phyloP scores from a whole-genome alignment of 768 basidiomycete species.

The Pilatotrama ljubarskyi region DNA sequence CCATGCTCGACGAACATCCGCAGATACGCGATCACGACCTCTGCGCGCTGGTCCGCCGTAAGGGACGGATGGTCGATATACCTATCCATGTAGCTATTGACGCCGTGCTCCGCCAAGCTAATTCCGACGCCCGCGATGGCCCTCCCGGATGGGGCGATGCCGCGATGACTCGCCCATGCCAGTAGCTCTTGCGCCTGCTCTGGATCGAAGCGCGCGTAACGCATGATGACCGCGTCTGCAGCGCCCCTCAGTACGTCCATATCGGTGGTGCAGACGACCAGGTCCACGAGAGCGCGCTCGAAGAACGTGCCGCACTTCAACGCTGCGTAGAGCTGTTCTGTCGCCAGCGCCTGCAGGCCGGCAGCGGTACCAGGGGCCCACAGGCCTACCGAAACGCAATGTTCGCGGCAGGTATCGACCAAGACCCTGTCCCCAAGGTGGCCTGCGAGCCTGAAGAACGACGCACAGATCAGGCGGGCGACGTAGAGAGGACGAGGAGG shows the following conservation, averaged over 20 bases:
- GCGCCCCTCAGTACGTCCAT: constrained; percentile 1
- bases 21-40: constrained; percentile 4
- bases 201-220: constrained; percentile 2
- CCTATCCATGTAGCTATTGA: constrained; percentile 7
- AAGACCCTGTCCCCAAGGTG: constrained; percentile 10
- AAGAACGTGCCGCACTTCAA: constrained; percentile 13
- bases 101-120: constrained; percentile 3
- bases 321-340: constrained; percentile 16
- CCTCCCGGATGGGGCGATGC: not conserved
- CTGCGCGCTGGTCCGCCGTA: not conserved
- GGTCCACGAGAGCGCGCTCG: constrained; percentile 15
- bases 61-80: constrained; percentile 10
- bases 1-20: constrained; percentile 5
- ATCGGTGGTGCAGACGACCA: constrained; percentile 12
- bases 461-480: constrained; percentile 16
- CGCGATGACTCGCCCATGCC: constrained; percentile 9
- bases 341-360: constrained; percentile 6
- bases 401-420: constrained; percentile 10
- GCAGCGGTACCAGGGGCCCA: constrained; percentile 5
- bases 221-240: constrained; percentile 3
- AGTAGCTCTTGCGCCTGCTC: constrained; percentile 17
- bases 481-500: constrained; percentile 4
- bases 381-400: not conserved
- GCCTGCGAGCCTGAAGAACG: constrained; percentile 25
- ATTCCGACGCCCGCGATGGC: constrained; percentile 3